Evolutionary conservation across 73 alveolate species (phyloP), one percentile per base, ranked within the genome.

Genomic region (Paramecium octaurelia): DNA sequence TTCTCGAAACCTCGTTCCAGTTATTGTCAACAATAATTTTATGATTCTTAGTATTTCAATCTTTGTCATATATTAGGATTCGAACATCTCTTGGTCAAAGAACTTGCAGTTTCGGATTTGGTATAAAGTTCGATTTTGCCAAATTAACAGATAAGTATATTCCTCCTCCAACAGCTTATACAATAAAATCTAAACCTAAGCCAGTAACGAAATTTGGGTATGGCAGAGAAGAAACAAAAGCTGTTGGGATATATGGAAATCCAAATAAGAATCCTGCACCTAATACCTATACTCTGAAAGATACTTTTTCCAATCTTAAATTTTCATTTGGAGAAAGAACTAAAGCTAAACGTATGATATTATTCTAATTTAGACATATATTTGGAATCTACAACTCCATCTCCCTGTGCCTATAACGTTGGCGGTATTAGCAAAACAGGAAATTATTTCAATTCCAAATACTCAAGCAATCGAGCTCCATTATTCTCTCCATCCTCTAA

Each of bases 301-400:
- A 80, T 34, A 80, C 46, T 44, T 34, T 64, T 50, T 64, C 84
- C 6, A 43, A 18, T 27, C 7, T 64, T 2, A 80, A 80, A 35
- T 80, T 31, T 35, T 44, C 91, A 44, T 80, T 80, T 80, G 91
- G 91, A 44, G 91, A 80, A 48, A 80, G 91, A 21, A 80, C 91
- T 16, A 80, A 80, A 48, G 91, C 91, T 1, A 80, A 80, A 48
- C 91, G 57, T 80, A 80, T 44, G 2, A 8, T 0, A 12, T 31
- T 12, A 11, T 3, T 14, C 5, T 6, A 21, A 3, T 27, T 11
- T 64, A 64, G 84, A 64, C 9, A 64, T 64, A 0, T 80, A 80
- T 80, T 48, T 80, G 43, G 91, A 44, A 35, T 44, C 70, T 46
- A 80, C 70, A 3, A 80, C 70, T 3, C 91, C 91, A 12, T 27